Evolutionary conservation across 2,329 filamentous ascomycete species (phyloP).

Genomic region (Monosporascus ibericus): DNA sequence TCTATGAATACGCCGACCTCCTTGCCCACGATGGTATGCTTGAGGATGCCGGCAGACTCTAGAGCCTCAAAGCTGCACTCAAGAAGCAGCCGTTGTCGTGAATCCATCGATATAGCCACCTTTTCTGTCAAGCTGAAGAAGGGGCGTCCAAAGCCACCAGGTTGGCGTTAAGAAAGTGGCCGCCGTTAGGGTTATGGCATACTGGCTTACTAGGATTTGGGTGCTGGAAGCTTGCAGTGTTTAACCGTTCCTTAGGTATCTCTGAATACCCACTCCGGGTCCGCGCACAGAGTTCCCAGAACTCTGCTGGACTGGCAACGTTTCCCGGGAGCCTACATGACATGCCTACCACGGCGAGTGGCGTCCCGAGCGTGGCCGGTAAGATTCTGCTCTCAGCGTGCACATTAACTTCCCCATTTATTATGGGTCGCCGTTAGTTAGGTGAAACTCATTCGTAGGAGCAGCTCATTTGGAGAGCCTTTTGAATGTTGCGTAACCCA

Average conservation of each 20-base stretch:
- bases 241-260: slow-evolving; percentile 38
- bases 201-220: slow-evolving; percentile 30
- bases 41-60: slow-evolving; percentile 45
- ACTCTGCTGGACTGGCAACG: slow-evolving; percentile 28
- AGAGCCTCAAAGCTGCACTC: slow-evolving; percentile 50
- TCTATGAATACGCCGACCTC: slow-evolving; percentile 46
- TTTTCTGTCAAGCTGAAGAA: slow-evolving; percentile 45
- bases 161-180: slow-evolving; percentile 37
- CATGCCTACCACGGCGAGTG: slow-evolving; percentile 31
- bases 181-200: slow-evolving; percentile 28
- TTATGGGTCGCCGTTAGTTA: neutral
- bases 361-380: slow-evolving; percentile 13
- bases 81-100: slow-evolving; percentile 46
- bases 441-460: slow-evolving; percentile 12
- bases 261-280: slow-evolving; percentile 30
- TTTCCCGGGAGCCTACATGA: slow-evolving; percentile 30
- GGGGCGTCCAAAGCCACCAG: slow-evolving; percentile 43
- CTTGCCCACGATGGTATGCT: slow-evolving; percentile 39
- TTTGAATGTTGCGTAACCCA: neutral
- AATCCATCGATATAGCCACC: slow-evolving; percentile 46
- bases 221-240: slow-evolving; percentile 27
- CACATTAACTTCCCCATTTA: slow-evolving; percentile 12
- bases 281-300: slow-evolving; percentile 32
- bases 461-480: neutral
- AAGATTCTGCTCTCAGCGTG: slow-evolving; percentile 5